Evolutionary conservation across 352 stramenopile species (phyloP).

Genomic region (Phytophthora rubi): DNA sequence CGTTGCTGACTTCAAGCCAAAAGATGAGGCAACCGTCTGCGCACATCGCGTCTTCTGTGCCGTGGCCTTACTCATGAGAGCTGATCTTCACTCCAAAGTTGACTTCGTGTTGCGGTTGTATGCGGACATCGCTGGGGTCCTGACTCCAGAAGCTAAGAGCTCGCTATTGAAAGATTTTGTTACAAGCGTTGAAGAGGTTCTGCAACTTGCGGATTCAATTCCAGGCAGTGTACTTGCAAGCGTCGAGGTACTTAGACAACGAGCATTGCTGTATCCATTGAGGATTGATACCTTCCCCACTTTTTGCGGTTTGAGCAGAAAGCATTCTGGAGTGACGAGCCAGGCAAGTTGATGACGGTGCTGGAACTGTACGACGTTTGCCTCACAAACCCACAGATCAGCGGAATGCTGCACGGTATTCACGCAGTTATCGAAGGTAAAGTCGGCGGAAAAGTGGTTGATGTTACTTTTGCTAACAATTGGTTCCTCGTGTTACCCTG

Average conservation of each 20-base stretch:
- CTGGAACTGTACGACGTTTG: constrained; percentile 63
- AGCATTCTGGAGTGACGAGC: constrained; percentile 47
- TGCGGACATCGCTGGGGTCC: constrained; percentile 45
- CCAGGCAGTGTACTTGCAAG: constrained; percentile 20
- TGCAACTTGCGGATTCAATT: constrained; percentile 45
- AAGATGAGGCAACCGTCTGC: constrained; percentile 38
- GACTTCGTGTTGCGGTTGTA: constrained; percentile 68
- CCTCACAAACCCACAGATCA: constrained; percentile 63
- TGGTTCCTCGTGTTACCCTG: background rate
- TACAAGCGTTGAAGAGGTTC: constrained; percentile 44
- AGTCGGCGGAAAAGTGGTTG: background rate
- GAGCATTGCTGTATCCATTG: background rate
- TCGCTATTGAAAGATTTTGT: constrained; percentile 55
- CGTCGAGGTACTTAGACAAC: constrained; percentile 22
- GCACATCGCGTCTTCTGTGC: constrained; percentile 66
- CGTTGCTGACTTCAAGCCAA: constrained; percentile 20
- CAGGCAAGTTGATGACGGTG: constrained; percentile 43
- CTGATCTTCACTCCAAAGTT: constrained; percentile 66
- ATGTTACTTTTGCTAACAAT: background rate
- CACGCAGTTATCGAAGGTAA: constrained; percentile 55
- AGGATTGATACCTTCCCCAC: background rate
- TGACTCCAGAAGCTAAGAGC: constrained; percentile 50
- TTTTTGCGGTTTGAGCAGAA: constrained; percentile 35
- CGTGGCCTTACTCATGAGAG: constrained; percentile 57
- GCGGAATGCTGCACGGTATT: constrained; percentile 61